phyloP scores from a whole-genome alignment of 2,329 filamentous ascomycete species.

The Zymoseptoria ardabiliae region DNA sequence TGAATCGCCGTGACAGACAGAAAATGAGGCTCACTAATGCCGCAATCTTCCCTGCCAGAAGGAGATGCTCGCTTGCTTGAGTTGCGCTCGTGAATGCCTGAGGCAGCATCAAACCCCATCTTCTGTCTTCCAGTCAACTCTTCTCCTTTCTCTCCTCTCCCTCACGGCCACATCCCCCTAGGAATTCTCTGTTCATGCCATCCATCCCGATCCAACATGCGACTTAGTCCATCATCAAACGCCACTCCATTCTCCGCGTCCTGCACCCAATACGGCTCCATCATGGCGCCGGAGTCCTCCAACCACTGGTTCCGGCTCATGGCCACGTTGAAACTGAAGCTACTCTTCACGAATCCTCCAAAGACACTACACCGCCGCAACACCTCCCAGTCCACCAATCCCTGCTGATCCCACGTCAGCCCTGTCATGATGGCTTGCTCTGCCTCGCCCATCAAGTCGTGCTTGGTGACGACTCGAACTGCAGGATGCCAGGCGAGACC shows the following conservation, averaged over 20 bases:
- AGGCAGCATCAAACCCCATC: background rate
- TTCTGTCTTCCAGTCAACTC: no score
- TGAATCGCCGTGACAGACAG: background rate
- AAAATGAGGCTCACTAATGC: background rate
- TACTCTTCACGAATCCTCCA: constrained; percentile 39
- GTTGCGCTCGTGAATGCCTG: background rate
- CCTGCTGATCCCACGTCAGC: constrained; percentile 45
- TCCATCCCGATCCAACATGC: constrained; percentile 22
- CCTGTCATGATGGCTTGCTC: constrained; percentile 31
- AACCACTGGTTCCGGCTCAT: constrained; percentile 33
- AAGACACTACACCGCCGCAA: constrained; percentile 39
- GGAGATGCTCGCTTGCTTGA: background rate
- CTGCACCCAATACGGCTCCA: constrained; percentile 20
- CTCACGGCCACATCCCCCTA: constrained; percentile 25
- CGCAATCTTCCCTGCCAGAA: background rate
- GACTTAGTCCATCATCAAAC: constrained; percentile 26
- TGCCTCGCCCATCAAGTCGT: constrained; percentile 34
- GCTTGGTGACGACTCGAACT: constrained; percentile 38
- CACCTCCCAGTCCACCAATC: constrained; percentile 46
- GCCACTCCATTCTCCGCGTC: constrained; percentile 19
- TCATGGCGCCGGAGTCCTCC: constrained; percentile 19
- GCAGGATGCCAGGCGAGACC: constrained; percentile 28
- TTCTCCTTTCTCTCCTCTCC: background rate
- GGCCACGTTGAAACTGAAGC: constrained; percentile 44
- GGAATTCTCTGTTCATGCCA: constrained; percentile 21